Conservation (phyloP, 1,139 yeast species). For the Taphrina sp. region DNA sequence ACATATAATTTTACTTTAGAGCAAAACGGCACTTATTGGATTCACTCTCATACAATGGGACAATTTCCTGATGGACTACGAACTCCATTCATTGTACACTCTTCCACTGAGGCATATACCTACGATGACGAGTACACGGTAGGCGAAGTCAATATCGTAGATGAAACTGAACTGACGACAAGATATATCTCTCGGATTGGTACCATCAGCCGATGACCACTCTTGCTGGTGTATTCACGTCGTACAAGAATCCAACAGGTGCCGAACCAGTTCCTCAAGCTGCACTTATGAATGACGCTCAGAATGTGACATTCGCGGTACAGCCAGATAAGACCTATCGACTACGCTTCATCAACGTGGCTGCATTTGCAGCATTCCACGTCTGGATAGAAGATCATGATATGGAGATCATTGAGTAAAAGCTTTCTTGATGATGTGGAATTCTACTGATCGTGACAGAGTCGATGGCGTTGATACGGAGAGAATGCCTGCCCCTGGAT, state of each 20-base stretch:
- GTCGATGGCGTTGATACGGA: conserved; percentile 35
- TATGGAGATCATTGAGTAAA: conserved; percentile 66
- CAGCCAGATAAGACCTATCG: conserved; percentile 78
- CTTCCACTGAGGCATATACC: conserved; percentile 53
- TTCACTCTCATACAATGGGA: conserved; percentile 82
- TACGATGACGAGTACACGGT: conserved; percentile 74
- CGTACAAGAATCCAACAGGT: conserved; percentile 84
- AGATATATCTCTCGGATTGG: conserved; percentile 60
- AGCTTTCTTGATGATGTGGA: conserved; percentile 45
- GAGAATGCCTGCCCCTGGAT: conserved; percentile 20
- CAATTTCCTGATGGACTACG: conserved; percentile 93
- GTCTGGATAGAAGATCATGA: conserved; percentile 82
- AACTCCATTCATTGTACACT: conserved; percentile 70
- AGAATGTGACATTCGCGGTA: conserved; percentile 64
- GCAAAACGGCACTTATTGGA: conserved; percentile 91
- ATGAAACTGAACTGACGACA: too few species aligned
- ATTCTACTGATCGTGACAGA: conserved; percentile 47
- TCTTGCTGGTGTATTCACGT: conserved; percentile 53
- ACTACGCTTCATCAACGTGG: conserved; percentile 72
- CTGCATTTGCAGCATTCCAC: conserved; percentile 84
- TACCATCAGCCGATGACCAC: conserved; percentile 64
- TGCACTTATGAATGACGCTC: conserved; percentile 64
- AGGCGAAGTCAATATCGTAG: too few species aligned
- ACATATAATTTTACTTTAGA: conserved; percentile 76
- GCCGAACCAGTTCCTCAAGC: conserved; percentile 84